Evolutionary conservation across 306 rosid species (phyloP), one percentile per base, ranked within the genome.

Genomic region (Hippophae gyantsensis): DNA sequence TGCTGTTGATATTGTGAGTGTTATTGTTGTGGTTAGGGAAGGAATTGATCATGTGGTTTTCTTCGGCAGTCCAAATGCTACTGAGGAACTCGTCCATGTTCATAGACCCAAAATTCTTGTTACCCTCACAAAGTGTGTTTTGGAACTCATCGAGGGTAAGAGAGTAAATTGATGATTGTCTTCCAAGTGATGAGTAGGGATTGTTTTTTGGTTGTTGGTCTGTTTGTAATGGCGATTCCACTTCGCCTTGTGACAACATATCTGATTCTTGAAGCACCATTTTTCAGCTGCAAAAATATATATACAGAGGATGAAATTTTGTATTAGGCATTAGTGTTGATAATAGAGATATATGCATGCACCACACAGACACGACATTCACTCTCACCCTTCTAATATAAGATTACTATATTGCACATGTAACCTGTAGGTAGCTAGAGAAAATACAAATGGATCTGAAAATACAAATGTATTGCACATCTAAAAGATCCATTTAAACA

Each of bases 61-160:
- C 96, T 68, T 92, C 96, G 0, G 96, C 96, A 5, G 72, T 92
- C 98, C 98, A 92, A 2, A 92, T 83, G 66, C 93, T 85, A 27
- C 70, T 83, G 45, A 92, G 88, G 51, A 92, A 87, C 81, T 87
- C 98, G 59, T 92, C 98, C 98, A 92, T 92, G 79, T 92, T 92
- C 95, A 92, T 92, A 23, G 95, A 87, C 2, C 96, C 96, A 2
- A 92, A 85, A 40, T 87, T 83, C 81, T 85, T 92, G 32, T 96
- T 84, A 1, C 65, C 71, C 51, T 80, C 98, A n/a, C 83, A 78
- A 2, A 87, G 82, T 5, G 82, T 69, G 58, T 87, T 82, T 48
- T 92, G 98, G 54, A 92, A 87, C 77, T 92, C 95, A 2, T 92
- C 96, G 0, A 92, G 81, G 4, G 96, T 92, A 53, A 92, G 95